Percentiles rank a stretch among this genome's conserved stretches.
Evolutionary conservation across 2,329 filamentous ascomycete genomes (phyloP).

Genomic region (Xylaria sp.): DNA sequence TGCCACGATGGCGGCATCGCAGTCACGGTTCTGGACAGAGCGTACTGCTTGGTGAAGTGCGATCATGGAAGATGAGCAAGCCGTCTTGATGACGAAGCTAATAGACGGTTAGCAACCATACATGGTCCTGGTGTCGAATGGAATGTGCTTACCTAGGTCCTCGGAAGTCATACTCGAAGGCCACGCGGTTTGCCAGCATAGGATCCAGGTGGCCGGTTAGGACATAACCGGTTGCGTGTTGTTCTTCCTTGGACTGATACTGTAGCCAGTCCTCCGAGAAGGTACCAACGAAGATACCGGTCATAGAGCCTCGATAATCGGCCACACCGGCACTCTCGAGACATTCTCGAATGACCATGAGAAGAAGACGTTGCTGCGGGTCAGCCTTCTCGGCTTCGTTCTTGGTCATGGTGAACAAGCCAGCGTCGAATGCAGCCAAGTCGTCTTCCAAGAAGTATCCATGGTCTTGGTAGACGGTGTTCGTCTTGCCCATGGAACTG

Average conservation of each 20-base stretch:
- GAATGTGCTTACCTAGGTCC: conserved; percentile 16
- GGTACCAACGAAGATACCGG: conserved; percentile 8
- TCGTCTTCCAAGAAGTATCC: background rate
- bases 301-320: conserved; percentile 3
- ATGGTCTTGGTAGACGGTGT: conserved; percentile 9
- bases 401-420: conserved; percentile 13
- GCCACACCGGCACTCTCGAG: conserved; percentile 12
- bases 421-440: conserved; percentile 11
- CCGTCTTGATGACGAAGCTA: conserved; percentile 20
- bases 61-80: conserved; percentile 2
- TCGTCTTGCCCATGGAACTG: background rate
- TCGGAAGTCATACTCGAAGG: conserved; percentile 22
- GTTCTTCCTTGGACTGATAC: conserved; percentile 10
- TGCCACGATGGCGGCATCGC: conserved; percentile 33
- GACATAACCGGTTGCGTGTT: conserved; percentile 13
- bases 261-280: conserved; percentile 14
- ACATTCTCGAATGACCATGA: conserved; percentile 22
- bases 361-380: conserved; percentile 25
- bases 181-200: conserved; percentile 22
- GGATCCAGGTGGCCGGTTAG: conserved; percentile 17
- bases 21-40: background rate
- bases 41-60: too few species aligned
- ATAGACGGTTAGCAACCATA: background rate
- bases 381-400: conserved; percentile 21
- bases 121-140: too few species aligned